These are phyloP conservation scores for Xylaria nigripes DNA, from an alignment of 495 filamentous ascomycete genomes.

Conservation along the genomic window DNA sequence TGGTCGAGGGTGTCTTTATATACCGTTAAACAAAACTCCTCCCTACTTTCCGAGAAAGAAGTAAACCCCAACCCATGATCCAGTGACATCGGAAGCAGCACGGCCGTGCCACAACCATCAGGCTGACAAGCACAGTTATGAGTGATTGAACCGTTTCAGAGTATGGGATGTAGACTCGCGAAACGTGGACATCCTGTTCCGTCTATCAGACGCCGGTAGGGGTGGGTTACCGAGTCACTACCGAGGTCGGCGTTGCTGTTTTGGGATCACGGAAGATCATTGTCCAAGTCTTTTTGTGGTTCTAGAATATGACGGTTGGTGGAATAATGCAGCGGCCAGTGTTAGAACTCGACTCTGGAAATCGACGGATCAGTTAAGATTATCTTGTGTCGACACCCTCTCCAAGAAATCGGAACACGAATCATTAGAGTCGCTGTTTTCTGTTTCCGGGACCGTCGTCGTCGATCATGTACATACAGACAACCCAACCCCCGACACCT, in stretches of 20 bases:
- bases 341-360: neutral
- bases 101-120: neutral
- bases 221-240: neutral
- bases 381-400: neutral
- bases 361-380: neutral
- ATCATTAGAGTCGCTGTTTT: too few species aligned
- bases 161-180: neutral
- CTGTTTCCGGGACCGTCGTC: too few species aligned
- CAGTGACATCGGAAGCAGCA: neutral
- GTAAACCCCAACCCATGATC: neutral
- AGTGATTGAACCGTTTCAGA: neutral
- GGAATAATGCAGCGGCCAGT: neutral
- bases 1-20: neutral
- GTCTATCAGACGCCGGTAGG: slow-evolving; percentile 1
- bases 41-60: neutral
- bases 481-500: too few species aligned
- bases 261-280: slow-evolving; percentile 7
- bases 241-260: neutral
- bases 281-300: neutral
- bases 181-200: neutral
- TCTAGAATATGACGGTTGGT: neutral
- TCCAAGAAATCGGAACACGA: neutral
- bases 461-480: too few species aligned
- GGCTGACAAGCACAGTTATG: neutral
- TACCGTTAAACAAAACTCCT: neutral